Percentiles rank a stretch among this genome's conserved stretches.
These are phyloP conservation scores for Colletotrichum sp. DNA, from an alignment of 2,329 filamentous ascomycete species.

Conservation along the genomic window DNA sequence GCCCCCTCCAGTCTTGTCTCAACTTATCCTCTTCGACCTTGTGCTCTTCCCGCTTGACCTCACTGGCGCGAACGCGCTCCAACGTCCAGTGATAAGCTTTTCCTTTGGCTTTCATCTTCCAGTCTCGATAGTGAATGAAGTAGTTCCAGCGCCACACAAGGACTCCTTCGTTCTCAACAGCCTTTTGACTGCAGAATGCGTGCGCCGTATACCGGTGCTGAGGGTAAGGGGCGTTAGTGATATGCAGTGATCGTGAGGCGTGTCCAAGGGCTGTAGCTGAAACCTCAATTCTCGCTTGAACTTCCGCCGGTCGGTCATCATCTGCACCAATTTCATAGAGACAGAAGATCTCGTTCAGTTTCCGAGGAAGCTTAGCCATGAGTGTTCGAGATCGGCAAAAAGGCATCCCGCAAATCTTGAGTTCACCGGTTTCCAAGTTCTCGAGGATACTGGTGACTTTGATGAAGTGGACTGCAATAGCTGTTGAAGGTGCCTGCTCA, in stretches of 20 bases:
- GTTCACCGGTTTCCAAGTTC: conserved; percentile 20
- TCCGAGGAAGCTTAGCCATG: conserved; percentile 39
- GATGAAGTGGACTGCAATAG: conserved; percentile 38
- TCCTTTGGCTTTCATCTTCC: conserved; percentile 18
- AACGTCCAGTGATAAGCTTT: conserved; percentile 40
- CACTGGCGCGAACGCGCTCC: conserved; percentile 32
- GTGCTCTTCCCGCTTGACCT: conserved; percentile 34
- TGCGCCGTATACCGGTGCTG: conserved; percentile 30
- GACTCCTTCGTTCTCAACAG: conserved; percentile 32
- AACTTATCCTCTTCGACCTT: conserved; percentile 33
- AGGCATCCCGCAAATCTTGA: conserved; percentile 40
- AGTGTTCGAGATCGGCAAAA: conserved; percentile 40
- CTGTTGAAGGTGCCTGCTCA: conserved; percentile 20
- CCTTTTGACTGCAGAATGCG: conserved; percentile 24
- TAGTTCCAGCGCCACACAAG: conserved; percentile 61
- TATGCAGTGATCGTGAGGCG: conserved; percentile 43
- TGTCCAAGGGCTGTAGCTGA: conserved; percentile 34
- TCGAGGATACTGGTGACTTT: conserved; percentile 47
- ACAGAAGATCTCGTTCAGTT: conserved; percentile 48
- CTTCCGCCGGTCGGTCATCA: conserved; percentile 31
- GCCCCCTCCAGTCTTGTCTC: conserved; percentile 41
- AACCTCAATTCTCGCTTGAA: conserved; percentile 49
- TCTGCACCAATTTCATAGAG: conserved; percentile 41
- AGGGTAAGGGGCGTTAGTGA: conserved; percentile 62
- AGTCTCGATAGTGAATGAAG: conserved; percentile 34